phyloP scores from a whole-genome alignment of 1,139 yeast species.

The Scheffersomyces cryptocercus region DNA sequence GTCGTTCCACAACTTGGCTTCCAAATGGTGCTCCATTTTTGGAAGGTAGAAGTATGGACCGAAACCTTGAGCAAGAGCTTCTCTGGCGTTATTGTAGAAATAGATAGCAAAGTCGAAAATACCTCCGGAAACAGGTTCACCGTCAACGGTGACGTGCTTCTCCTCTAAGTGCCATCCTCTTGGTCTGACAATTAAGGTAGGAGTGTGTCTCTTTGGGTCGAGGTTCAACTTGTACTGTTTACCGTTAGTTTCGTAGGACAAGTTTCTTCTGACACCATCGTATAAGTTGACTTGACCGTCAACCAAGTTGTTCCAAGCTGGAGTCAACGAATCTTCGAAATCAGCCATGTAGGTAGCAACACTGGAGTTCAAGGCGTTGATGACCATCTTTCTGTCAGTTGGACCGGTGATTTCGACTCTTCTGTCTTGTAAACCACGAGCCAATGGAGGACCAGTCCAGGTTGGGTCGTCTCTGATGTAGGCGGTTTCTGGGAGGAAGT shows the following conservation, averaged over 20 bases:
- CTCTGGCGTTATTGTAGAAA: slow-evolving; percentile 40
- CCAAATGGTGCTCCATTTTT: slow-evolving; percentile 32
- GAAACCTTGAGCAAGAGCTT: slow-evolving; percentile 20
- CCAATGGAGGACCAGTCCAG: slow-evolving; percentile 80
- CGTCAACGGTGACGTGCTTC: slow-evolving; percentile 71
- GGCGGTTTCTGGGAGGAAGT: slow-evolving; percentile 71
- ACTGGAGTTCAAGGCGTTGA: slow-evolving; percentile 85
- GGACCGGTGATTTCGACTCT: slow-evolving; percentile 91
- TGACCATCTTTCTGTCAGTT: slow-evolving; percentile 87
- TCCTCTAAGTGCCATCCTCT: slow-evolving; percentile 87
- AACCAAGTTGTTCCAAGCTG: slow-evolving; percentile 89
- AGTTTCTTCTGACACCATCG: slow-evolving; percentile 77
- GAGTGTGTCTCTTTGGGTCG: slow-evolving; percentile 57
- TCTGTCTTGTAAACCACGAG: slow-evolving; percentile 75
- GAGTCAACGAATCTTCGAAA: slow-evolving; percentile 92
- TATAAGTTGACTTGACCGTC: slow-evolving; percentile 89
- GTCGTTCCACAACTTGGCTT: slow-evolving; percentile 32
- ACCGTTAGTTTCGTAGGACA: slow-evolving; percentile 56
- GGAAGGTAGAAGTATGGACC: slow-evolving; percentile 34
- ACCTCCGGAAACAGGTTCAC: slow-evolving; percentile 73
- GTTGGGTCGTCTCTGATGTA: slow-evolving; percentile 70
- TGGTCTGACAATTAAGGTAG: slow-evolving; percentile 80
- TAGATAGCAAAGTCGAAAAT: slow-evolving; percentile 77
- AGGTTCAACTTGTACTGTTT: slow-evolving; percentile 62
- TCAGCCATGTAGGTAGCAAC: slow-evolving; percentile 95